A percentile compares a stretch with the other conserved stretches of the same genome.
Conservation (phyloP, 148 eudicot species). For the Chenopodium formosanum region DNA sequence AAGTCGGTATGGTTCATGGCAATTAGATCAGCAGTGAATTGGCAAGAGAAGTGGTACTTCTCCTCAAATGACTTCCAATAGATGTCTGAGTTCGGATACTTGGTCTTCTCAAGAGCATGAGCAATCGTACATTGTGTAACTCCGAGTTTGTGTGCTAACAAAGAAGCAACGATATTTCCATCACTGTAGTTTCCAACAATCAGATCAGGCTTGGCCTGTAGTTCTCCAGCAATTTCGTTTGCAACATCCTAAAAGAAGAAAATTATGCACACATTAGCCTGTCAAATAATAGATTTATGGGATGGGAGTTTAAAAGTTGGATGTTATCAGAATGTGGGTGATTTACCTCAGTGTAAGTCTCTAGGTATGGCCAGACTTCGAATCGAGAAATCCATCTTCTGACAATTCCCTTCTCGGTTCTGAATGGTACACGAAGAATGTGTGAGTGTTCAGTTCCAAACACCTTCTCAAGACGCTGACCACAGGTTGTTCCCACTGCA, state of each 20-base stretch:
- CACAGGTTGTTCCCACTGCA: slow-evolving; percentile 94
- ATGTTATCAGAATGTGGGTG: neutral
- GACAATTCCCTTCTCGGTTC: slow-evolving; percentile 89
- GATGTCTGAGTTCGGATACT: slow-evolving; percentile 92
- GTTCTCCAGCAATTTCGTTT: slow-evolving; percentile 66
- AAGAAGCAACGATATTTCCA: slow-evolving; percentile 96
- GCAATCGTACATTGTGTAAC: slow-evolving; percentile 99
- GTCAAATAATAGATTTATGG: neutral
- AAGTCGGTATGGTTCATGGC: slow-evolving; percentile 98
- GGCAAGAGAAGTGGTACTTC: slow-evolving; percentile 92
- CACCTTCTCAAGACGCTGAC: slow-evolving; percentile 91
- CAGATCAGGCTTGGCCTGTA: slow-evolving; percentile 90
- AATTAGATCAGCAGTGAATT: slow-evolving; percentile 92
- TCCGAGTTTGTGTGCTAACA: slow-evolving; percentile 89
- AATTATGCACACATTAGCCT: slow-evolving; percentile 6
- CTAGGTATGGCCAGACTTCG: slow-evolving; percentile 99
- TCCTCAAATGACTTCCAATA: slow-evolving; percentile 86
- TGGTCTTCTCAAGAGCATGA: slow-evolving; percentile 93
- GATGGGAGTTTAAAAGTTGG: neutral
- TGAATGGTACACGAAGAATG: slow-evolving; percentile 92
- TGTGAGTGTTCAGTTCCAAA: slow-evolving; percentile 82
- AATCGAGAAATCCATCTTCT: slow-evolving; percentile 95
- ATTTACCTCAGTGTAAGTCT: slow-evolving; percentile 86
- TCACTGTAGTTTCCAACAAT: slow-evolving; percentile 95
- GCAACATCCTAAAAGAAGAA: slow-evolving; percentile 68